phyloP scores from a whole-genome alignment of 495 filamentous ascomycete species.

The Penicillium manginii region DNA sequence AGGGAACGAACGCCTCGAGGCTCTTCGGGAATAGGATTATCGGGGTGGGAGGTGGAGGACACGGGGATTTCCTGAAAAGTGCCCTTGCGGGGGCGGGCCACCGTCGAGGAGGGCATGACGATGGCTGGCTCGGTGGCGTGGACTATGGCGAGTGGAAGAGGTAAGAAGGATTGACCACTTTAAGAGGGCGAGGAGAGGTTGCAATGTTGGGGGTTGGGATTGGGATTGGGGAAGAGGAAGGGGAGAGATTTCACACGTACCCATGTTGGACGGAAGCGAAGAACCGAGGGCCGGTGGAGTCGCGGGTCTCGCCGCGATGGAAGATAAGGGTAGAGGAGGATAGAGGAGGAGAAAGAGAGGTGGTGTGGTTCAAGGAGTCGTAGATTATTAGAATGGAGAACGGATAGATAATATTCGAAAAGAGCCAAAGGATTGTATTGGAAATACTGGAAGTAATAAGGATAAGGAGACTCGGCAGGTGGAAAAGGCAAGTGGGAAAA shows the following conservation, averaged over 20 bases:
- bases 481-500: not conserved
- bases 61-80: slow-evolving; percentile 43
- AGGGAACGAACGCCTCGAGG: slow-evolving; percentile 47
- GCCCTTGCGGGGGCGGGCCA: slow-evolving; percentile 28
- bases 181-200: not conserved
- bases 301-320: slow-evolving; percentile 1
- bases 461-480: too few species aligned
- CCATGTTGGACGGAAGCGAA: slow-evolving; percentile 14
- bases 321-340: not conserved
- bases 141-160: slow-evolving; percentile 24
- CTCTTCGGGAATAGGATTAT: slow-evolving; percentile 61
- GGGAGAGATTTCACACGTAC: slow-evolving; percentile 14
- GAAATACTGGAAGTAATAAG: too few species aligned
- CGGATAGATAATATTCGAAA: not conserved
- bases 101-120: slow-evolving; percentile 34
- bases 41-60: slow-evolving; percentile 56
- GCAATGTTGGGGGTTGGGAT: not conserved
- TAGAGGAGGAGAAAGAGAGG: not conserved
- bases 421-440: too few species aligned
- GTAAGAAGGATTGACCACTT: not conserved
- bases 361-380: not conserved
- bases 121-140: slow-evolving; percentile 39
- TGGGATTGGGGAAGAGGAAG: not conserved
- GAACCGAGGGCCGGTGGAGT: slow-evolving; percentile 11
- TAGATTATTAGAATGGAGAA: too few species aligned